These are phyloP conservation scores for Barbarea vulgaris DNA, from an alignment of 345 rosid species.

Conservation along the genomic window DNA sequence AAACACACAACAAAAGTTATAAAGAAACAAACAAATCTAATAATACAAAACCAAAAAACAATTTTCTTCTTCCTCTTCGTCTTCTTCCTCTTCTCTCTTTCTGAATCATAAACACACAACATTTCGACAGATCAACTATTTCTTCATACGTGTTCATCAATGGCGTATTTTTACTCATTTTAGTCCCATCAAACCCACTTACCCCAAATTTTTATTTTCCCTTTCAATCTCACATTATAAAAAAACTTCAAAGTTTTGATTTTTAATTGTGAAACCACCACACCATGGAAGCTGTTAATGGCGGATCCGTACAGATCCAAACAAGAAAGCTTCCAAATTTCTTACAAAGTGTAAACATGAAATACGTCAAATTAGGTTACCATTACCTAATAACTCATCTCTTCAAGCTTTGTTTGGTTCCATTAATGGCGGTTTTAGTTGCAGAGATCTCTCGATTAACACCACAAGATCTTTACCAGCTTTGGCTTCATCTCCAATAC, in stretches of 20 bases:
- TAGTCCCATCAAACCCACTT: slow-evolving; percentile 25
- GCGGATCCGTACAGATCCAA: slow-evolving; percentile 69
- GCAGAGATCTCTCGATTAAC: slow-evolving; percentile 60
- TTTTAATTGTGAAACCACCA: slow-evolving; percentile 16
- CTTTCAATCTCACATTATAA: background rate
- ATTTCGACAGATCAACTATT: slow-evolving; percentile 26
- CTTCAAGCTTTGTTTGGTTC: slow-evolving; percentile 71
- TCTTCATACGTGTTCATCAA: slow-evolving; percentile 33
- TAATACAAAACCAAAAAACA: background rate
- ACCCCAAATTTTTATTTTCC: background rate
- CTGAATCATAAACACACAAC: background rate
- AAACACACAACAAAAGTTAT: too few species aligned
- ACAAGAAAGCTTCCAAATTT: slow-evolving; percentile 74
- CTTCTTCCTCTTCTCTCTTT: background rate
- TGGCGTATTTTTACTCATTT: slow-evolving; percentile 26
- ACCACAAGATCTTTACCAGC: slow-evolving; percentile 63
- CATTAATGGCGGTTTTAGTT: slow-evolving; percentile 61
- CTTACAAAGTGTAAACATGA: slow-evolving; percentile 81
- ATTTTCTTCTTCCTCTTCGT: background rate
- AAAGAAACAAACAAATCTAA: background rate
- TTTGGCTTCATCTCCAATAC: slow-evolving; percentile 87
- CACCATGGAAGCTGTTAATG: slow-evolving; percentile 48
- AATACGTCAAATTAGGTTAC: slow-evolving; percentile 88
- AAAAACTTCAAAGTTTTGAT: background rate
- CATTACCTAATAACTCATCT: slow-evolving; percentile 73